These are phyloP conservation scores for Cladophialophora carrionii DNA, from an alignment of 2,329 filamentous ascomycete genomes.

Conservation along the genomic window DNA sequence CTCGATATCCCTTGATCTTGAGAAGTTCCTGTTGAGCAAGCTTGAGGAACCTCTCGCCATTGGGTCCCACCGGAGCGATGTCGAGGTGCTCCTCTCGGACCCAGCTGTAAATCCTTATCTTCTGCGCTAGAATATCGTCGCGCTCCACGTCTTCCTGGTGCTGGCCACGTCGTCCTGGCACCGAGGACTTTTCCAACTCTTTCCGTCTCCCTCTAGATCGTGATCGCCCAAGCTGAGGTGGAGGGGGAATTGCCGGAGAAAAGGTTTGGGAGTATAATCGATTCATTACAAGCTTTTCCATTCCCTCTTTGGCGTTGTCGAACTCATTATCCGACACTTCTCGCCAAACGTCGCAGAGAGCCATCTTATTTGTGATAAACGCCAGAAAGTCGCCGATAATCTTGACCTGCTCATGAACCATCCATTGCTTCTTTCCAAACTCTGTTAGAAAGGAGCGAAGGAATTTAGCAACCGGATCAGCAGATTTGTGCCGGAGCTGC, in stretches of 20 bases:
- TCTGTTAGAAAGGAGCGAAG: slow-evolving; percentile 91
- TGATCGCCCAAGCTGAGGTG: slow-evolving; percentile 66
- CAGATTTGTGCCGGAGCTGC: slow-evolving; percentile 91
- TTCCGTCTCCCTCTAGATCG: slow-evolving; percentile 68
- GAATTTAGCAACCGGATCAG: slow-evolving; percentile 96
- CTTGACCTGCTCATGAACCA: slow-evolving; percentile 99
- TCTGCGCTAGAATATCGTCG: slow-evolving; percentile 93
- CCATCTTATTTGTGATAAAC: slow-evolving; percentile 99
- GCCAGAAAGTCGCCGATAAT: slow-evolving; percentile 95
- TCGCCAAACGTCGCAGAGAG: slow-evolving; percentile 92
- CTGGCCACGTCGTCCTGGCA: slow-evolving; percentile 85
- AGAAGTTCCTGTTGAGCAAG: slow-evolving; percentile 91
- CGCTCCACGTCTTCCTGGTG: slow-evolving; percentile 98
- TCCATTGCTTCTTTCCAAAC: slow-evolving; percentile 98
- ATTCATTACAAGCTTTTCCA: slow-evolving; percentile 99
- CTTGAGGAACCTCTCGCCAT: slow-evolving; percentile 82
- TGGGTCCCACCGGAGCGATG: slow-evolving; percentile 80
- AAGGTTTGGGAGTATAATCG: slow-evolving; percentile 93
- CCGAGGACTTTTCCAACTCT: slow-evolving; percentile 69
- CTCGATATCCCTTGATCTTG: slow-evolving; percentile 95
- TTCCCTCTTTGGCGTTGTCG: slow-evolving; percentile 95
- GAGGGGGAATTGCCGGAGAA: slow-evolving; percentile 84
- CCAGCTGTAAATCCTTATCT: slow-evolving; percentile 97
- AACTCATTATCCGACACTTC: slow-evolving; percentile 96
- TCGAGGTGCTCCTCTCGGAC: slow-evolving; percentile 90